Conservation (phyloP, 768 basidiomycete genomes). For the Termitomyces sp. region DNA sequence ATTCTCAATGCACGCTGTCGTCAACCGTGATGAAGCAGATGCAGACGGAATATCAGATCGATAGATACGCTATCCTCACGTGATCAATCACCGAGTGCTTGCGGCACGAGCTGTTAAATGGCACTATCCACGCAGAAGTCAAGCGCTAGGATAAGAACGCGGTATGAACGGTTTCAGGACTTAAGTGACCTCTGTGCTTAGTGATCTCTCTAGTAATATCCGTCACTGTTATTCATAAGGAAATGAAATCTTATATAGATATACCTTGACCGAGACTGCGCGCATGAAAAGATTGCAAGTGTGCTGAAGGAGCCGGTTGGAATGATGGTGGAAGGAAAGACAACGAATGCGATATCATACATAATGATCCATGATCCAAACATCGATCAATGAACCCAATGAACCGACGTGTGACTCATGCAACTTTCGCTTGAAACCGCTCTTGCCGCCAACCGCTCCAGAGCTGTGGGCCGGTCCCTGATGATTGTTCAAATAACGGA, state of each 20-base stretch:
- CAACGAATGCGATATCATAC: no score
- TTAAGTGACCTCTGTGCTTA: not conserved
- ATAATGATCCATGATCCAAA: not conserved
- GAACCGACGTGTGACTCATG: not conserved
- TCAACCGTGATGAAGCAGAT: not conserved
- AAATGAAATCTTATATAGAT: not conserved
- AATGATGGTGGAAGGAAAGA: not conserved
- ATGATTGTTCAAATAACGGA: not conserved
- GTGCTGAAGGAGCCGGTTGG: not conserved
- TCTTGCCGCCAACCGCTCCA: not conserved
- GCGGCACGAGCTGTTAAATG: not conserved
- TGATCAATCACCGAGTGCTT: not conserved
- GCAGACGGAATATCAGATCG: not conserved
- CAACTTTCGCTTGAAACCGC: not conserved
- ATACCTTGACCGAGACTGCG: not conserved
- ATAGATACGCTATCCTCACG: not conserved
- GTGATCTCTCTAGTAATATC: not conserved
- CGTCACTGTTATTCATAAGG: not conserved
- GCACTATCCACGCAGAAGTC: not conserved
- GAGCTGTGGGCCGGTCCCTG: not conserved
- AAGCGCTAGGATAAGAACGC: not conserved
- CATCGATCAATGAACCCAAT: no score
- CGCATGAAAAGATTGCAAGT: not conserved
- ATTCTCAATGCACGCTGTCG: not conserved
- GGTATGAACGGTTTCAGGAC: not conserved